phyloP scores from a whole-genome alignment of 2,329 filamentous ascomycete genomes.

The Ophiostoma ulmi region DNA sequence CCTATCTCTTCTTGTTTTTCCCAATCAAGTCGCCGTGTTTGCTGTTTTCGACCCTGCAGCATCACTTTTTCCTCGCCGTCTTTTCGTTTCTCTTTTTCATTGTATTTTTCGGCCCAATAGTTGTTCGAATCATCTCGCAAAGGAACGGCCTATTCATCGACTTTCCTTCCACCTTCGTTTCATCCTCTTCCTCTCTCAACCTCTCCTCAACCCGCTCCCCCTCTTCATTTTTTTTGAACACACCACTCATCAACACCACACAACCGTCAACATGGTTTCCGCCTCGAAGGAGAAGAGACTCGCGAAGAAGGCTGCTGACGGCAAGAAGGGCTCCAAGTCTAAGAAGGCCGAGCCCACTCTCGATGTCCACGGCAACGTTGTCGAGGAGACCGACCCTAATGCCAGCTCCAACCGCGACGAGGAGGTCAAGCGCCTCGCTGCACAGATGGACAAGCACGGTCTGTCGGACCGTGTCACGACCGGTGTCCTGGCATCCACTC shows the following conservation, averaged over 20 bases:
- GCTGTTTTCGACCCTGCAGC: conserved; percentile 22
- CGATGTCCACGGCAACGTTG: conserved; percentile 56
- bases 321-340: conserved; percentile 69
- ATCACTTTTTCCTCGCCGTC: conserved; percentile 18
- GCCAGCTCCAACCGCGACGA: conserved; percentile 68
- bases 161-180: conserved; percentile 4
- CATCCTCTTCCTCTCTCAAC: background rate
- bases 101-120: background rate
- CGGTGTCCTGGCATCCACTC: conserved; percentile 83
- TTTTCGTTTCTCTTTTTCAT: background rate
- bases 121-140: conserved; percentile 1
- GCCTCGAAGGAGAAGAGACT: conserved; percentile 67
- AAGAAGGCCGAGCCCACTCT: conserved; percentile 60
- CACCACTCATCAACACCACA: conserved; percentile 9
- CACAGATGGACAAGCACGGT: conserved; percentile 94
- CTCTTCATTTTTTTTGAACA: background rate
- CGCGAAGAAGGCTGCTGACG: conserved; percentile 65
- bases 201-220: background rate
- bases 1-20: conserved; percentile 20
- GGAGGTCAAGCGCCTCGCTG: conserved; percentile 77
- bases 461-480: conserved; percentile 97
- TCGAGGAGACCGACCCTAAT: conserved; percentile 45
- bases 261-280: conserved; percentile 55
- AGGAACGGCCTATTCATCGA: background rate
- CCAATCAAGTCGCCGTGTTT: conserved; percentile 19